These are phyloP conservation scores for Pyracantha coccinea DNA, from an alignment of 331 rosid genomes.

Conservation along the genomic window DNA sequence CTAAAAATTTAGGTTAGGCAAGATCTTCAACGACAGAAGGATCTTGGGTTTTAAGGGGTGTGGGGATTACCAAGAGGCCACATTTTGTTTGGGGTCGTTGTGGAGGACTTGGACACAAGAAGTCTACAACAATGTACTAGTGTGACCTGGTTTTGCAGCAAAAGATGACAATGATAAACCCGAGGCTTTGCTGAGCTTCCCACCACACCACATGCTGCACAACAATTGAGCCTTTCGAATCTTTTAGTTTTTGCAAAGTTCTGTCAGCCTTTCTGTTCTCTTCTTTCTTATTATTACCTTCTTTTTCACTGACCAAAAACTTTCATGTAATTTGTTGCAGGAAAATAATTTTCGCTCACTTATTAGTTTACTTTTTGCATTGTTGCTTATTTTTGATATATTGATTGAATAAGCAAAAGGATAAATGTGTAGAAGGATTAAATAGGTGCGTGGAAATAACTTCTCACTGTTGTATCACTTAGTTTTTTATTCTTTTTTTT, in stretches of 20 bases:
- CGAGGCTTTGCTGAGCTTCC: slow-evolving; percentile 12
- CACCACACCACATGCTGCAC: slow-evolving; percentile 9
- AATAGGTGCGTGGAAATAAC: too few species aligned
- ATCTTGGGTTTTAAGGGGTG: not conserved
- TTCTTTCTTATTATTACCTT: too few species aligned
- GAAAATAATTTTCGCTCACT: too few species aligned
- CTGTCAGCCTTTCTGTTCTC: not conserved
- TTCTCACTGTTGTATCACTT: not conserved
- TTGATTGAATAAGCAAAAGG: not conserved
- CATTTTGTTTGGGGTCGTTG: not conserved
- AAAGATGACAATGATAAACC: slow-evolving; percentile 13
- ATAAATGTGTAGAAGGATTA: too few species aligned
- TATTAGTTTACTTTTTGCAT: too few species aligned
- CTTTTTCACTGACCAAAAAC: not conserved
- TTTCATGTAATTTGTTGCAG: not conserved
- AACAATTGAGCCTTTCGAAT: slow-evolving; percentile 1
- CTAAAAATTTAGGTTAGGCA: not conserved
- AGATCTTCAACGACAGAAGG: not conserved
- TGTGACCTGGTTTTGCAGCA: slow-evolving; percentile 4
- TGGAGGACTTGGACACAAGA: not conserved
- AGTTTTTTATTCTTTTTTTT: too few species aligned
- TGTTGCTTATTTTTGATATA: too few species aligned
- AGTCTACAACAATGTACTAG: not conserved
- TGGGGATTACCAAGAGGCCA: not conserved
- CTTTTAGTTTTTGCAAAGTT: slow-evolving; percentile 7